A percentile compares a stretch with the other conserved stretches of the same genome.
Evolutionary conservation across 495 filamentous ascomycete genomes (phyloP).

Genomic region (Daldinia concentrica): DNA sequence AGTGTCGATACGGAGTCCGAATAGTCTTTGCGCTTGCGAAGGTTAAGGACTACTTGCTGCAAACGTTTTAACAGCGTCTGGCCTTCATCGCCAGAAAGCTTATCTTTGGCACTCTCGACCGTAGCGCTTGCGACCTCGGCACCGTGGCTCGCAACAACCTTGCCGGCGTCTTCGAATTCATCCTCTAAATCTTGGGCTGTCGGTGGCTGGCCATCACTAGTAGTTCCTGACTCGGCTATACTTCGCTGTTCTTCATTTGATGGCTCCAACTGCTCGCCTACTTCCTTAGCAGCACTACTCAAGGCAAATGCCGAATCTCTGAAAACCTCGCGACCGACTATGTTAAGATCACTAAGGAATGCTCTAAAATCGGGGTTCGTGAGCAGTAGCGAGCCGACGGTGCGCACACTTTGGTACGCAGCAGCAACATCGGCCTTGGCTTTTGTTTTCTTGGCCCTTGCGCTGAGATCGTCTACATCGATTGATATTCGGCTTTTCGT

Average conservation of each 20-base stretch:
- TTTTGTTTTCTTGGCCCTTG: slow-evolving; percentile 69
- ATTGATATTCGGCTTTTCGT: slow-evolving; percentile 74
- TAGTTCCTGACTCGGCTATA: slow-evolving; percentile 65
- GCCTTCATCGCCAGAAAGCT: slow-evolving; percentile 73
- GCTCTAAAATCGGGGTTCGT: slow-evolving; percentile 91
- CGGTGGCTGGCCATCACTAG: slow-evolving; percentile 59
- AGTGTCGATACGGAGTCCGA: slow-evolving; percentile 84
- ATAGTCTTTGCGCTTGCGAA: slow-evolving; percentile 82
- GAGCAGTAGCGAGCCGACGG: slow-evolving; percentile 81
- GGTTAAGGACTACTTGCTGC: slow-evolving; percentile 76
- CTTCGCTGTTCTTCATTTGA: slow-evolving; percentile 66
- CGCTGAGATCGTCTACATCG: slow-evolving; percentile 71
- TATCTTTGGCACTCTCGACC: slow-evolving; percentile 70
- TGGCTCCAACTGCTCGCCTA: slow-evolving; percentile 75
- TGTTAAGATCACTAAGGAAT: slow-evolving; percentile 83
- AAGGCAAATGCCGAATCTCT: slow-evolving; percentile 83
- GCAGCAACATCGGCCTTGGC: slow-evolving; percentile 80
- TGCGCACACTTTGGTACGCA: slow-evolving; percentile 84
- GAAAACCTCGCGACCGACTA: slow-evolving; percentile 85
- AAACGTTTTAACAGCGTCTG: slow-evolving; percentile 77
- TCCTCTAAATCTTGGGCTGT: slow-evolving; percentile 68
- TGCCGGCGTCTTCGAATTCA: slow-evolving; percentile 69
- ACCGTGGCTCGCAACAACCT: slow-evolving; percentile 70
- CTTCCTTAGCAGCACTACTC: slow-evolving; percentile 74
- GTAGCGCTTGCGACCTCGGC: slow-evolving; percentile 72